These are phyloP conservation scores for Amylocarpus encephaloides DNA, from an alignment of 2,329 filamentous ascomycete species.

Conservation along the genomic window DNA sequence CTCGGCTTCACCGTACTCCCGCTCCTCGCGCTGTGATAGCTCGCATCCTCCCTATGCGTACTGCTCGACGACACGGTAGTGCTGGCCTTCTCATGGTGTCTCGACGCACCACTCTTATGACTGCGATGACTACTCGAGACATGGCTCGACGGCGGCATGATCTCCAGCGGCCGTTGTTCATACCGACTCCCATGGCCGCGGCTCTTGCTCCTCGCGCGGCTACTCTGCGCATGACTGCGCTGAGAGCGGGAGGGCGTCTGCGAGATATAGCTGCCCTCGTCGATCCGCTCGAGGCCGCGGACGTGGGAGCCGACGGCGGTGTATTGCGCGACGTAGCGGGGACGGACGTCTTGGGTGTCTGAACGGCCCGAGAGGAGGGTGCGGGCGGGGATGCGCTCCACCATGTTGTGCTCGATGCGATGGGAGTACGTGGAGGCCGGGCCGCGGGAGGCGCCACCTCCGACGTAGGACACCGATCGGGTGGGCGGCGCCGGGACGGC, in stretches of 20 bases:
- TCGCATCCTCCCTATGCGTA: neutral
- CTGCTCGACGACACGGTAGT: neutral
- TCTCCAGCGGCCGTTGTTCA: conserved; percentile 8
- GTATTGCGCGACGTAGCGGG: conserved; percentile 15
- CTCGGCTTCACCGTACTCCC: neutral
- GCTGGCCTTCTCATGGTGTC: neutral
- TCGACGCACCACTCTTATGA: neutral
- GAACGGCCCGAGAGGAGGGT: conserved; percentile 10
- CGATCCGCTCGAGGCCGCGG: conserved; percentile 10
- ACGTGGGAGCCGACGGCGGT: conserved; percentile 1
- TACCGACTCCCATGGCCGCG: conserved; percentile 1
- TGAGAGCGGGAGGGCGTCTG: neutral
- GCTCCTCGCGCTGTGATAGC: neutral
- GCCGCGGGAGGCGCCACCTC: neutral
- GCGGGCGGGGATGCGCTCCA: conserved; percentile 14
- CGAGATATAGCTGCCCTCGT: conserved; percentile 15
- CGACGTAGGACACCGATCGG: neutral
- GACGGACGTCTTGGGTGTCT: conserved; percentile 3
- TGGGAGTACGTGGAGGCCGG: neutral
- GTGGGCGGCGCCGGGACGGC: neutral
- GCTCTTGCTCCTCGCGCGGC: neutral
- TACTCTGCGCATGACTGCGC: neutral
- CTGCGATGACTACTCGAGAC: neutral
- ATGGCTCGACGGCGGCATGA: conserved; percentile 5
- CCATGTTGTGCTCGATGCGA: conserved; percentile 2